phyloP scores from a whole-genome alignment of 2,329 filamentous ascomycete species.

The Thelonectria olida region DNA sequence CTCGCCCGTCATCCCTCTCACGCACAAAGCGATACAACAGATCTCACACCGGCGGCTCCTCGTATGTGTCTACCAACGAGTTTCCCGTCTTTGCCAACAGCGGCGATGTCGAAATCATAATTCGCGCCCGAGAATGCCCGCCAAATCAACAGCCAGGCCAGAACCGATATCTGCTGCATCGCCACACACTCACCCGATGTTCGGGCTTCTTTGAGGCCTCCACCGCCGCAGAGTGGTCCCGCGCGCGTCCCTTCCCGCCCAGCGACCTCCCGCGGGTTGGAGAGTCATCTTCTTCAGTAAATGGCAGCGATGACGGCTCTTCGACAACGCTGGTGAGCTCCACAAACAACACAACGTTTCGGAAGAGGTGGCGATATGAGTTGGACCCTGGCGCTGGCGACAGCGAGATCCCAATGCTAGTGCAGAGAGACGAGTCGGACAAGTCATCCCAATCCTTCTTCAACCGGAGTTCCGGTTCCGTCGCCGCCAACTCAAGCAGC shows the following conservation, averaged over 20 bases:
- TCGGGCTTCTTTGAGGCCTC: conserved; percentile 94
- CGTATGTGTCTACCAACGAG: conserved; percentile 82
- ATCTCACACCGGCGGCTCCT: conserved; percentile 78
- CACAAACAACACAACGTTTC: conserved; percentile 29
- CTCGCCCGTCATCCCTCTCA: conserved; percentile 66
- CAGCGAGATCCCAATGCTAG: conserved; percentile 85
- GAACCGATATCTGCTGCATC: conserved; percentile 87
- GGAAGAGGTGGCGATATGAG: conserved; percentile 84
- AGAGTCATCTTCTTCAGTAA: conserved; percentile 43
- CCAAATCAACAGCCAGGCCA: conserved; percentile 53
- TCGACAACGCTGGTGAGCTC: conserved; percentile 19
- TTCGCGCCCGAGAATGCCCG: conserved; percentile 63
- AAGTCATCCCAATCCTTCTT: conserved; percentile 44
- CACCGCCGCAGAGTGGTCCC: conserved; percentile 79
- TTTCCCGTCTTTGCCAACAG: conserved; percentile 91
- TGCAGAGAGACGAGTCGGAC: conserved; percentile 73
- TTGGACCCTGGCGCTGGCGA: conserved; percentile 78
- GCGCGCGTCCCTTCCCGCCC: conserved; percentile 40
- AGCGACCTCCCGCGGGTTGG: conserved; percentile 64
- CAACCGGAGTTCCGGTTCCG: conserved; percentile 35
- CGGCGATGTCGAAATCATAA: conserved; percentile 90
- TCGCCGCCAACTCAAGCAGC: conserved; percentile 54
- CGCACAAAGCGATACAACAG: conserved; percentile 78
- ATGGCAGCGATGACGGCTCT: conserved; percentile 35
- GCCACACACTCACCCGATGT: conserved; percentile 86